Evolutionary conservation across 2,329 filamentous ascomycete species (phyloP).

Genomic region (Alternaria burnsii): DNA sequence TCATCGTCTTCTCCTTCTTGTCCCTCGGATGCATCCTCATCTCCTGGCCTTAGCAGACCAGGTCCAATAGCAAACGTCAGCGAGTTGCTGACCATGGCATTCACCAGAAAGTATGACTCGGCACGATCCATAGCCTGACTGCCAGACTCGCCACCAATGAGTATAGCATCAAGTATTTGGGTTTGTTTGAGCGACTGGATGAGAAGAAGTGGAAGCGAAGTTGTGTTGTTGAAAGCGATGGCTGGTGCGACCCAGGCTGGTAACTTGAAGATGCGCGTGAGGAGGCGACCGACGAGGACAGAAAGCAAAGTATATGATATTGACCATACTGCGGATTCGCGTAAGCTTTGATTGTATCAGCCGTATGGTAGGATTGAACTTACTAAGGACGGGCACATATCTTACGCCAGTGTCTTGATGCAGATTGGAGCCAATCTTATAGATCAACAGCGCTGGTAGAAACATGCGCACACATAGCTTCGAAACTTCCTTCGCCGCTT

Average conservation of each 20-base stretch:
- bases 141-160: conserved; percentile 56
- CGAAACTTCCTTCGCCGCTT: conserved; percentile 62
- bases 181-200: conserved; percentile 63
- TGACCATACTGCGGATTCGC: conserved; percentile 57
- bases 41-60: conserved; percentile 60
- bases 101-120: conserved; percentile 72
- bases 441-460: conserved; percentile 62
- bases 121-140: conserved; percentile 64
- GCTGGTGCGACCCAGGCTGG: conserved; percentile 64
- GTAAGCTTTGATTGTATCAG: conserved; percentile 14
- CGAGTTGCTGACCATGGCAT: conserved; percentile 69
- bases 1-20: conserved; percentile 16
- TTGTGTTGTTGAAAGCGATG: conserved; percentile 67
- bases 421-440: conserved; percentile 62
- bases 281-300: conserved; percentile 56
- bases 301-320: conserved; percentile 60
- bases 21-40: conserved; percentile 54
- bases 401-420: conserved; percentile 56
- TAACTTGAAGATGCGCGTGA: conserved; percentile 58
- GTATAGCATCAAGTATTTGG: conserved; percentile 61
- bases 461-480: conserved; percentile 63
- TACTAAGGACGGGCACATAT: conserved; percentile 61
- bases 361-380: background rate
- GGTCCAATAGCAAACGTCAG: conserved; percentile 72
- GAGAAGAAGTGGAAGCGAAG: conserved; percentile 61